Evolutionary conservation across 371 early-diverging fungal species (phyloP).

Genomic region (Mucor plumbeus): DNA sequence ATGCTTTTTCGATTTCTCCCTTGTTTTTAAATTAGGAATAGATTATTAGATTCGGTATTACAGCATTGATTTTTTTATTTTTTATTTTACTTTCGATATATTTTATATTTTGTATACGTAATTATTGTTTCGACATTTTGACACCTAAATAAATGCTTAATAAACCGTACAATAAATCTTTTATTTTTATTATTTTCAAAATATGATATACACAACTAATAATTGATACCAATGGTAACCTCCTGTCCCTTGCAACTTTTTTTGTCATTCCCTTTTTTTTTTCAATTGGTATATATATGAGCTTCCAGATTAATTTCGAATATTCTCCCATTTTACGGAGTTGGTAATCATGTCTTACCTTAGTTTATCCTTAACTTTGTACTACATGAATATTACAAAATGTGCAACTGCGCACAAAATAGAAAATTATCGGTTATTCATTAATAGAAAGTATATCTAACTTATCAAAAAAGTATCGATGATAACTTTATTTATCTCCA

Average conservation of each 20-base stretch:
- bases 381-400: neutral
- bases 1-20: neutral
- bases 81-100: no score
- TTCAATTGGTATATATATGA: neutral
- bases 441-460: no score
- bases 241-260: no score
- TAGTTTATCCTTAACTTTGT: neutral
- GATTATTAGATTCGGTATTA: no score
- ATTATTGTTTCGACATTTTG: no score
- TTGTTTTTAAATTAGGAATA: conserved; percentile 1
- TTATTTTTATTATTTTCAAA: neutral
- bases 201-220: no score
- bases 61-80: conserved; percentile 2
- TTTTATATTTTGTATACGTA: no score
- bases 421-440: neutral
- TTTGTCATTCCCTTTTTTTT: neutral
- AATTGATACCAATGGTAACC: neutral
- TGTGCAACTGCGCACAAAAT: neutral
- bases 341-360: neutral
- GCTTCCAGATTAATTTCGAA: conserved; percentile 18
- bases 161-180: no score
- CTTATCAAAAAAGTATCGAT: no score
- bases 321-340: neutral
- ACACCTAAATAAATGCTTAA: no score
- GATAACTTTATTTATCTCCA: no score